A percentile compares a stretch with the other conserved stretches of the same genome.
Evolutionary conservation across 768 basidiomycete genomes (phyloP).

Genomic region (Cubamyces sp.): DNA sequence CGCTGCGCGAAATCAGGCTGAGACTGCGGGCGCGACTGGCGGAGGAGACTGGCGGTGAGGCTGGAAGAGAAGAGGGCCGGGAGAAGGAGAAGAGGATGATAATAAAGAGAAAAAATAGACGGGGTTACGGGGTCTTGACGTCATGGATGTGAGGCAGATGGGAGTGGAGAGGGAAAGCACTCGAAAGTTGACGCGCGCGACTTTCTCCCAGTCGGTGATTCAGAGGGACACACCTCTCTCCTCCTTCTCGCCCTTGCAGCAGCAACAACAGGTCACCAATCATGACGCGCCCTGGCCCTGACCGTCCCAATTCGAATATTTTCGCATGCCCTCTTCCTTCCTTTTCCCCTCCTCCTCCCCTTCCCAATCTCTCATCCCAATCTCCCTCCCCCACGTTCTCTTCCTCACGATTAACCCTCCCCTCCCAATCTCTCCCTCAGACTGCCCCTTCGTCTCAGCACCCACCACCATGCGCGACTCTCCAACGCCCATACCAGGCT

Average conservation of each 20-base stretch:
- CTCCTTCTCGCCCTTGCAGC: no score
- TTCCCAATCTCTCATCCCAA: slow-evolving; percentile 4
- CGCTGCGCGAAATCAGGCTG: neutral
- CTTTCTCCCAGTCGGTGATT: neutral
- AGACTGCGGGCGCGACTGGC: neutral
- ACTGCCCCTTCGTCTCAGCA: neutral
- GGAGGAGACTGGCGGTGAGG: neutral
- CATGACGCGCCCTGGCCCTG: slow-evolving; percentile 15
- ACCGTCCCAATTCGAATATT: slow-evolving; percentile 1
- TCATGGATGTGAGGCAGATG: neutral
- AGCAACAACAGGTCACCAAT: neutral
- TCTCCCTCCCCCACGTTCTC: slow-evolving; percentile 1
- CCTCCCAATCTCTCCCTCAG: slow-evolving; percentile 6
- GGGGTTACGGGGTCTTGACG: slow-evolving; percentile 20
- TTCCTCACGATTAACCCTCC: neutral
- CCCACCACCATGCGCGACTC: slow-evolving; percentile 13
- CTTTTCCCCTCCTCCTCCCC: slow-evolving; percentile 3
- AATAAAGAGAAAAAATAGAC: neutral
- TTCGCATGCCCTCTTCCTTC: neutral
- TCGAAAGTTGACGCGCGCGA: neutral
- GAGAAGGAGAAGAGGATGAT: neutral
- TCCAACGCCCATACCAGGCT: slow-evolving; percentile 9
- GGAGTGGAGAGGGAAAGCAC: slow-evolving; percentile 8
- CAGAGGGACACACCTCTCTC: no score
- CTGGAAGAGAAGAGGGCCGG: neutral